phyloP scores from a whole-genome alignment of 441 rosid genomes.

The Iberis amara region DNA sequence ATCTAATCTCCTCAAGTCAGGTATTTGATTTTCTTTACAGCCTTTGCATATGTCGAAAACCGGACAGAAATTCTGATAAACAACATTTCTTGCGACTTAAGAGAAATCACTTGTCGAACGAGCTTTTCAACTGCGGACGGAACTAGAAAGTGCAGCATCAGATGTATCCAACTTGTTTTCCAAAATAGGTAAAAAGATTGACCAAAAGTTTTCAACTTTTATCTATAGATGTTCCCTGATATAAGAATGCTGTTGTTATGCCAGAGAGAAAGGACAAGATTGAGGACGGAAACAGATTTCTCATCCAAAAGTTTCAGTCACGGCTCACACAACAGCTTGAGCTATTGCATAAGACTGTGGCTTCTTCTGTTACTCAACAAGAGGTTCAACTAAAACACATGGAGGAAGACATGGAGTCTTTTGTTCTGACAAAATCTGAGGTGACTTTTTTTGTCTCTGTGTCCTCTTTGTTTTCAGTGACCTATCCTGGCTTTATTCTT shows the following conservation, averaged over 20 bases:
- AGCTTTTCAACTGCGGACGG: slow-evolving; percentile 81
- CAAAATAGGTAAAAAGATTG: slow-evolving; percentile 59
- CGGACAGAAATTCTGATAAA: background rate
- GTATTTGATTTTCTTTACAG: slow-evolving; percentile 35
- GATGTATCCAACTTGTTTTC: slow-evolving; percentile 81
- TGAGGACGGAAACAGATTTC: slow-evolving; percentile 74
- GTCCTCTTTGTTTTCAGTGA: slow-evolving; percentile 8
- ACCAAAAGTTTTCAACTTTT: slow-evolving; percentile 25
- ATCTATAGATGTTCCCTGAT: slow-evolving; percentile 11
- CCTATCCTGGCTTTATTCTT: slow-evolving; percentile 5
- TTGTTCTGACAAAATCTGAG: slow-evolving; percentile 74
- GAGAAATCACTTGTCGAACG: slow-evolving; percentile 79
- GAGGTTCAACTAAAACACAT: slow-evolving; percentile 81
- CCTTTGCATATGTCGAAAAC: background rate
- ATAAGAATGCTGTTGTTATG: slow-evolving; percentile 28
- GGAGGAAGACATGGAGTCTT: slow-evolving; percentile 95
- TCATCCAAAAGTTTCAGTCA: slow-evolving; percentile 70
- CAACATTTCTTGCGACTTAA: slow-evolving; percentile 30
- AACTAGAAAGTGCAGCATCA: slow-evolving; percentile 82
- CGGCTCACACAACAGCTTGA: slow-evolving; percentile 83
- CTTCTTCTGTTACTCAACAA: slow-evolving; percentile 76
- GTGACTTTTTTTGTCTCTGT: slow-evolving; percentile 31
- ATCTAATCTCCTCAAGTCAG: slow-evolving; percentile 80
- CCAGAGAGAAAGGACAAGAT: slow-evolving; percentile 89
- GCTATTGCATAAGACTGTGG: slow-evolving; percentile 79